These are phyloP conservation scores for Gracilaria gracilis DNA, from an alignment of 23 red algal genomes.

Conservation along the genomic window DNA sequence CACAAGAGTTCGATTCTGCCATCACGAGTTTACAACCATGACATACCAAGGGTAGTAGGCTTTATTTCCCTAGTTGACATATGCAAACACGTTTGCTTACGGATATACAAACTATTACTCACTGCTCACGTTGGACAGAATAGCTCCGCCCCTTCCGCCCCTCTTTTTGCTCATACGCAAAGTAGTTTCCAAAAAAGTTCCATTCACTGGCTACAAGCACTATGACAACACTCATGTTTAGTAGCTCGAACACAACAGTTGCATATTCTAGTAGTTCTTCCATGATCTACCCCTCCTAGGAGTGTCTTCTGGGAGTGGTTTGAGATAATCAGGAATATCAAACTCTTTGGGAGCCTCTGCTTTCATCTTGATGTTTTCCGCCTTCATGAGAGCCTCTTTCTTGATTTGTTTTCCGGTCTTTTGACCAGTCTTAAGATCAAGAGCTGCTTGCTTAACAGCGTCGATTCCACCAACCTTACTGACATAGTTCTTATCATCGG, in stretches of 20 bases:
- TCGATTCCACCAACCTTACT: conserved; percentile 69
- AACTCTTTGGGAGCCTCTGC: conserved; percentile 7
- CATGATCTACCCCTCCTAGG: conserved; percentile 72
- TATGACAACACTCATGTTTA: too few species aligned
- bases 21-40: not conserved
- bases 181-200: not conserved
- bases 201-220: not conserved
- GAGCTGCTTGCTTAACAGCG: conserved; percentile 63
- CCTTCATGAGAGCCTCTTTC: conserved; percentile 29
- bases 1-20: not conserved
- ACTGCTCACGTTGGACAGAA: not conserved
- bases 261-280: conserved; percentile 86
- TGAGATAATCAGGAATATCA: conserved; percentile 73
- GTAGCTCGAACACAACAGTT: too few species aligned
- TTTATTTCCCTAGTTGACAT: conserved; percentile 8
- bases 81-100: not conserved
- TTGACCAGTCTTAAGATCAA: conserved; percentile 47
- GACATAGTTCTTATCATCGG: conserved; percentile 75
- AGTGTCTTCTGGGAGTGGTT: conserved; percentile 79
- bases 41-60: not conserved
- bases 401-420: conserved; percentile 63
- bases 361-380: conserved; percentile 3
- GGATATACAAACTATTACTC: conserved; percentile 33
- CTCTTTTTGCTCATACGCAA: not conserved
- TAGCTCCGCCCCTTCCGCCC: not conserved